phyloP scores from a whole-genome alignment of 352 stramenopile species.

The Phytophthora tentaculata region DNA sequence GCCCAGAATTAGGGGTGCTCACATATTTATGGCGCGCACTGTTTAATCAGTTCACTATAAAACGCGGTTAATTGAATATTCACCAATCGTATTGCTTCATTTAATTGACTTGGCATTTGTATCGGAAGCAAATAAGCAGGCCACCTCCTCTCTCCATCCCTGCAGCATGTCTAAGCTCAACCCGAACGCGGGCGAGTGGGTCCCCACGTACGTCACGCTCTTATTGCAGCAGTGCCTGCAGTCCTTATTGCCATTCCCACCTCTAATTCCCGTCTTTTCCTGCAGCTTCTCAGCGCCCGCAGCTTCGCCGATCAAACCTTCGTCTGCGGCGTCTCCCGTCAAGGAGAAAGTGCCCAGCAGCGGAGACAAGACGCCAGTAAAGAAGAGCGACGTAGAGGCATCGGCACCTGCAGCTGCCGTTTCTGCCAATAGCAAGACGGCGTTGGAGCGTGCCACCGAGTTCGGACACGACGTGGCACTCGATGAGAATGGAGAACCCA shows the following conservation, averaged over 20 bases:
- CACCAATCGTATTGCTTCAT: no score
- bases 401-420: not conserved
- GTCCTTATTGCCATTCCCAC: not conserved
- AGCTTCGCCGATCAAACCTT: slow-evolving; percentile 28
- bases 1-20: no score
- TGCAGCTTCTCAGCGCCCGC: slow-evolving; percentile 40
- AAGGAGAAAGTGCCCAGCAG: slow-evolving; percentile 17
- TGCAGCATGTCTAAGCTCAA: slow-evolving; percentile 69
- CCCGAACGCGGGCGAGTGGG: slow-evolving; percentile 84
- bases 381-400: slow-evolving; percentile 16
- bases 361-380: not conserved
- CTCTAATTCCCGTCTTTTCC: slow-evolving; percentile 2
- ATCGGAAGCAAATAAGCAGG: no score
- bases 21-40: no score
- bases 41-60: no score
- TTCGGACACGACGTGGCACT: slow-evolving; percentile 25
- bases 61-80: no score
- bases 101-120: no score
- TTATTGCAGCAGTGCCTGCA: not conserved
- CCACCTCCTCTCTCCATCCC: no score
- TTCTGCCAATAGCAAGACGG: slow-evolving; percentile 22
- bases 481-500: slow-evolving; percentile 34
- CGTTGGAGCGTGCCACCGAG: slow-evolving; percentile 19
- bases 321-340: slow-evolving; percentile 11
- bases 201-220: slow-evolving; percentile 62